These are phyloP conservation scores for Colletotrichum kahawae DNA, from an alignment of 2,329 filamentous ascomycete species.

Conservation along the genomic window DNA sequence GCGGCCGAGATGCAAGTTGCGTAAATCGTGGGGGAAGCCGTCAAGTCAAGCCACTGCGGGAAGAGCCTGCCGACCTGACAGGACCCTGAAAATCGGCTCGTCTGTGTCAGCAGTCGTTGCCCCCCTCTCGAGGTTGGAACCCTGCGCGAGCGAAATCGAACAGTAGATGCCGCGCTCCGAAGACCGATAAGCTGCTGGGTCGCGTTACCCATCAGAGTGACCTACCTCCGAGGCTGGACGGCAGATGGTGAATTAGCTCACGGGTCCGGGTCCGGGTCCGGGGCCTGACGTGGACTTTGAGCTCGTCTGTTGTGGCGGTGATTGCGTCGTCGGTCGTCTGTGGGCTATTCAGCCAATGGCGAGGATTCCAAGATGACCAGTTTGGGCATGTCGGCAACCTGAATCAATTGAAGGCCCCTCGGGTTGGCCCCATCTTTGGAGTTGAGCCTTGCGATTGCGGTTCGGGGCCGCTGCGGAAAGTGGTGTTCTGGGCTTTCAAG, in stretches of 20 bases:
- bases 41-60: not conserved
- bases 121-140: not conserved
- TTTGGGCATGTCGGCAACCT: not conserved
- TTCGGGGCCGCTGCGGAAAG: not conserved
- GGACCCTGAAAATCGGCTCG: not conserved
- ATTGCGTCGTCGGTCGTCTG: not conserved
- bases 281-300: not conserved
- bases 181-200: slow-evolving; percentile 2
- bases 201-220: not conserved
- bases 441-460: not conserved
- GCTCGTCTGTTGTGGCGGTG: slow-evolving; percentile 12
- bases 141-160: not conserved
- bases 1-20: not conserved
- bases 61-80: not conserved
- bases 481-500: not conserved
- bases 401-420: not conserved
- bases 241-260: not conserved
- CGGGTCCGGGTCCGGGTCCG: not conserved
- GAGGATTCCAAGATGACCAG: not conserved
- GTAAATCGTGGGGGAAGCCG: not conserved
- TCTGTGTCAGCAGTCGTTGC: not conserved
- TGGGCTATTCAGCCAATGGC: not conserved
- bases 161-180: not conserved
- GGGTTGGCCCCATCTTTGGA: not conserved
- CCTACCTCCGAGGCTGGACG: not conserved